These are phyloP conservation scores for Juncus effusus DNA, from an alignment of 176 grass and related monocot genomes.

Conservation along the genomic window DNA sequence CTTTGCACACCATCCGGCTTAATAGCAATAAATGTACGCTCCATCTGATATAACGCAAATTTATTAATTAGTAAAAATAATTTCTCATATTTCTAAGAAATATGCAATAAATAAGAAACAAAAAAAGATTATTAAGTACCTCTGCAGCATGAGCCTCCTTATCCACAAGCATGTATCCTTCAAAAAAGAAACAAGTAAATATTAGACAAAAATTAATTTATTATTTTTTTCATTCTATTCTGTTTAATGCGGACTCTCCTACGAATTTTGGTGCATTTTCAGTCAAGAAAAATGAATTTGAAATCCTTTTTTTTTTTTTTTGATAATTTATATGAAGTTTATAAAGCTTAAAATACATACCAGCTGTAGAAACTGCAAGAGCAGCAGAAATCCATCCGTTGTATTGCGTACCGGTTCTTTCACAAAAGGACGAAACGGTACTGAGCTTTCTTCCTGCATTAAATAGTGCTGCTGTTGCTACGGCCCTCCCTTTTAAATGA, in stretches of 20 bases:
- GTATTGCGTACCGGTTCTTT: conserved; percentile 23
- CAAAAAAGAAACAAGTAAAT: background rate
- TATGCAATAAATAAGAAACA: background rate
- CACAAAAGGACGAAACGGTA: conserved; percentile 45
- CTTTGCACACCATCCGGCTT: conserved; percentile 97
- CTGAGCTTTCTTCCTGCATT: conserved; percentile 43
- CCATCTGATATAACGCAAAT: conserved; percentile 39
- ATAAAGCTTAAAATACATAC: conserved; percentile 25
- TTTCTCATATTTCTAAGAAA: background rate
- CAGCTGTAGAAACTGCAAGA: conserved; percentile 58
- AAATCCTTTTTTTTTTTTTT: background rate
- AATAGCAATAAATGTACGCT: conserved; percentile 90
- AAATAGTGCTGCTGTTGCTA: conserved; percentile 47
- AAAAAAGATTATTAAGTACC: conserved; percentile 28
- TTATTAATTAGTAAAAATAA: conserved; percentile 6
- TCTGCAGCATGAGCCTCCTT: conserved; percentile 80
- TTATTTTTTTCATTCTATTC: too few species aligned
- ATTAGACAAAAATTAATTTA: background rate
- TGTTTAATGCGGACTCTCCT: too few species aligned
- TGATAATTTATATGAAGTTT: too few species aligned
- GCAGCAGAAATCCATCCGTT: conserved; percentile 45
- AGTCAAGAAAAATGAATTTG: background rate
- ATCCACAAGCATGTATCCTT: conserved; percentile 80
- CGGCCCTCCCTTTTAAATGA: conserved; percentile 47
- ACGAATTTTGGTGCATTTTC: too few species aligned